phyloP scores from a whole-genome alignment of 2,329 filamentous ascomycete species.

The Septoria petroselini region DNA sequence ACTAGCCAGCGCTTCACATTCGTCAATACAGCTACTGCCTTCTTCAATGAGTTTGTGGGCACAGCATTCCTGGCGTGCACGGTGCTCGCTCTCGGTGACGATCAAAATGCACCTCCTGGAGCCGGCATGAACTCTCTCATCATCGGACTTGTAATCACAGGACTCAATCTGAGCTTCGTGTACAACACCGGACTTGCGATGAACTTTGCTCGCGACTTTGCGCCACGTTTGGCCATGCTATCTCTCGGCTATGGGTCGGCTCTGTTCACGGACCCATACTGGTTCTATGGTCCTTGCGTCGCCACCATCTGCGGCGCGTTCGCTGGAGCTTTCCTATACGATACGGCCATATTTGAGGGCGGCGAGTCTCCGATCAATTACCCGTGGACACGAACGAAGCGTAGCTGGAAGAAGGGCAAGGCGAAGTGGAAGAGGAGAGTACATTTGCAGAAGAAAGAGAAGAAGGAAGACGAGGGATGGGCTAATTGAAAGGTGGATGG shows the following conservation, averaged over 20 bases:
- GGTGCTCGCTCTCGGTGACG: constrained; percentile 41
- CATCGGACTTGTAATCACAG: constrained; percentile 45
- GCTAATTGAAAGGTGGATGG: not conserved
- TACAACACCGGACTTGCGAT: constrained; percentile 50
- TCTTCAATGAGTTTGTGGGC: constrained; percentile 50
- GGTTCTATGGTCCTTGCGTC: constrained; percentile 48
- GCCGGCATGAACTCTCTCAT: constrained; percentile 54
- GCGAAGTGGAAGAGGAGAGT: constrained; percentile 30
- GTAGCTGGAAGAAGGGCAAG: constrained; percentile 28
- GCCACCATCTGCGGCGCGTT: constrained; percentile 44
- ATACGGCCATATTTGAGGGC: constrained; percentile 49
- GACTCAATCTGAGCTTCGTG: constrained; percentile 42
- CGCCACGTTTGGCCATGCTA: constrained; percentile 47
- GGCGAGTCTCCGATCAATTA: constrained; percentile 54
- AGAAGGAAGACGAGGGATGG: constrained; percentile 1
- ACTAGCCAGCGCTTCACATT: constrained; percentile 45
- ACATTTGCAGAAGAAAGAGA: constrained; percentile 14
- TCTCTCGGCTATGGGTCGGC: constrained; percentile 46
- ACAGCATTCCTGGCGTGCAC: constrained; percentile 43
- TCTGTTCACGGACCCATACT: constrained; percentile 43
- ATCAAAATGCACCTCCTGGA: constrained; percentile 39
- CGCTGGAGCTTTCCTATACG: constrained; percentile 48
- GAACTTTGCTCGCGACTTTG: constrained; percentile 52
- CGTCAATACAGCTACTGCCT: constrained; percentile 47
- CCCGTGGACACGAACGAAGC: constrained; percentile 35